Base-by-base conservation (phyloP, 2,329 filamentous ascomycete genomes). In the Dryadomyces quercus-mongolicae region DNA sequence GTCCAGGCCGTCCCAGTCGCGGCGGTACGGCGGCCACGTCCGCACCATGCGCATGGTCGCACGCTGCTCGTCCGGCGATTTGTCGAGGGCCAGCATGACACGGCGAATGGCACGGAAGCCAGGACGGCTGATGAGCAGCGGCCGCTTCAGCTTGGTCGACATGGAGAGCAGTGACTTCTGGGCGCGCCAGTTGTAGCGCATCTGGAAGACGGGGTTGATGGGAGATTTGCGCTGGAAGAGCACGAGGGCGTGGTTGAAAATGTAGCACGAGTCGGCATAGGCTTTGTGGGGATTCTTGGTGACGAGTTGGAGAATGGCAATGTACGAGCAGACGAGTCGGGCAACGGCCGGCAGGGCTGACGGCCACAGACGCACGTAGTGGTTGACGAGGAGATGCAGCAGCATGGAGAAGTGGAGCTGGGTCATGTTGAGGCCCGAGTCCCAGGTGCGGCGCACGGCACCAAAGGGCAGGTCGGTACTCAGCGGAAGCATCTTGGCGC, bases 11-110 rank as follows among this genome's bases (percentile, higher is more conserved):
- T 84, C 77, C 55, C 76, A 73, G 12, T 75, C 71, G 42, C 72
- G 69, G 54, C 78, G 67, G 65, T 81, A 84, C 0, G 81, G 81
- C 10, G 81, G 81, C 81, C 81, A 84, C 2, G 71, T 72, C 51
- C 73, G 70, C 2, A 70, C 67, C 54, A 80, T 72, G 31, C 77
- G 73, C 20, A 65, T 59, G 1, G 75, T 71, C 36, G 72, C 74
- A 38, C 70, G 72, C 15, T 64, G 67, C 63, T 85, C 81, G 5
- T 65, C 66, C 7, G 66, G 62, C 9, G 74, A 76, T 61, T 81
- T 84, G 46, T 71, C 71, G 54, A 77, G 68, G 2, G 73, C 78
- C 7, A 77, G 64, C 54, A 84, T 63, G 2, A 82, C 77, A 43
- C 68, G 60, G 42, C 76, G 71, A 47, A 84, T 76, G 4, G 79